Conservation (phyloP, 1,284 basidiomycete genomes). For the Naganishia cerealis region DNA sequence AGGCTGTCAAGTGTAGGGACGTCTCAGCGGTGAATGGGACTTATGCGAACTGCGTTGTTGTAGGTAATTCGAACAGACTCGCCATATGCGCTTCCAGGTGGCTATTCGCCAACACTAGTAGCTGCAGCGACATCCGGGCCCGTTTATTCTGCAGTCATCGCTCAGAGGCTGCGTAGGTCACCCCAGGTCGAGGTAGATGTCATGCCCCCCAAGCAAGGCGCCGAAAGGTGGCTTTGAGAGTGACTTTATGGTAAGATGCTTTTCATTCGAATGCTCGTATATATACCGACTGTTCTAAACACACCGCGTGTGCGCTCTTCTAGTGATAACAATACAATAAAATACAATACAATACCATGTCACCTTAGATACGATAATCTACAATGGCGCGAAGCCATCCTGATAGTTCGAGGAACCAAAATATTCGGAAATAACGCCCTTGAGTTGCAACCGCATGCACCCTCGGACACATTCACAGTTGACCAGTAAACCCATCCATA, state of each 20-base stretch:
- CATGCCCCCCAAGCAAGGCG: constrained; percentile 16
- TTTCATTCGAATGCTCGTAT: neutral
- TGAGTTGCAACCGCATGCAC: neutral
- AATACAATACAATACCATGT: constrained; percentile 13
- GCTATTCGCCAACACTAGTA: constrained; percentile 25
- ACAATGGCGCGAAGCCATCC: neutral
- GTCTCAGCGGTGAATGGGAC: neutral
- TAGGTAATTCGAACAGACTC: constrained; percentile 52
- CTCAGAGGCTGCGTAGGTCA: constrained; percentile 32
- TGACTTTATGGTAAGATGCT: neutral
- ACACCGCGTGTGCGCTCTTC: neutral
- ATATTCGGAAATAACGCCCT: neutral
- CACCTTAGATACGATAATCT: neutral
- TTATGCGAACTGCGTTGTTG: neutral
- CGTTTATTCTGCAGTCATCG: constrained; percentile 33
- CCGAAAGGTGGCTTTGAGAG: constrained; percentile 15
- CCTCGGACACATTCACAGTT: neutral
- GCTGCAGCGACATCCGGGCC: constrained; percentile 29
- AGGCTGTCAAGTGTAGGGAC: neutral
- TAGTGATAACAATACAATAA: constrained; percentile 10
- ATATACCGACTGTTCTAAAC: neutral
- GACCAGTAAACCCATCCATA: constrained; percentile 23
- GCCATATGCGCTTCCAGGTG: constrained; percentile 40
- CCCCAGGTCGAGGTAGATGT: constrained; percentile 37
- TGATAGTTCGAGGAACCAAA: neutral